These are phyloP conservation scores for Podospora fimiseda DNA, from an alignment of 495 filamentous ascomycete species.

Conservation along the genomic window DNA sequence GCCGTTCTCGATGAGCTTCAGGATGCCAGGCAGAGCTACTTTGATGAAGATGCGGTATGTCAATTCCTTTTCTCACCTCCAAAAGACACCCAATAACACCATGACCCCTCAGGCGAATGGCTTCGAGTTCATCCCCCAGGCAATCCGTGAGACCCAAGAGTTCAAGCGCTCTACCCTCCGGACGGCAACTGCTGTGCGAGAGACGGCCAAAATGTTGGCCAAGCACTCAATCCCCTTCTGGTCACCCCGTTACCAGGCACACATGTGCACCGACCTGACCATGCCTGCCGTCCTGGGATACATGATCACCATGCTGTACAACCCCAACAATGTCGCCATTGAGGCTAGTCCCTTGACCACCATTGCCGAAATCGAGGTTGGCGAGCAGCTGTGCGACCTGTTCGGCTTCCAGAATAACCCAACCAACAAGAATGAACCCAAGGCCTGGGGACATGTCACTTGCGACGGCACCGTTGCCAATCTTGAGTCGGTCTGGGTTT, in stretches of 20 bases:
- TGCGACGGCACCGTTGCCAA: constrained; percentile 43
- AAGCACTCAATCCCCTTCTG: constrained; percentile 38
- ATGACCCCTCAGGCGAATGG: constrained; percentile 12
- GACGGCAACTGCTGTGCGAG: constrained; percentile 19
- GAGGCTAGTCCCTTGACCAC: constrained; percentile 41
- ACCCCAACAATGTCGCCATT: constrained; percentile 44
- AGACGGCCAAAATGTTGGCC: background rate
- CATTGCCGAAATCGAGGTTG: constrained; percentile 35
- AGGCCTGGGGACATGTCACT: constrained; percentile 39
- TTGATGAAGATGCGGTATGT: constrained; percentile 23
- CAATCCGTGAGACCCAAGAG: constrained; percentile 20
- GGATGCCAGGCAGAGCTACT: constrained; percentile 27
- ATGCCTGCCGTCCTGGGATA: constrained; percentile 33
- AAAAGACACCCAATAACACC: too few species aligned
- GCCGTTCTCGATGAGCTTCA: constrained; percentile 31
- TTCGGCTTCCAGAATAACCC: constrained; percentile 36
- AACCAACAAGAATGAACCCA: constrained; percentile 10
- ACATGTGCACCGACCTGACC: constrained; percentile 38
- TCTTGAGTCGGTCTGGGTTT: constrained; percentile 38
- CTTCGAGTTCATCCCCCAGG: constrained; percentile 30
- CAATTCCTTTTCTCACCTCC: too few species aligned
- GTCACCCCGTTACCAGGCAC: constrained; percentile 39
- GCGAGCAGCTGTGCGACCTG: constrained; percentile 39
- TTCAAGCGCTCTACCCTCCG: constrained; percentile 25
- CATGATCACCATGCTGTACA: constrained; percentile 44